phyloP scores from a whole-genome alignment of 225 moss, liverwort and hornwort species.

The Marchantia paleacea region DNA sequence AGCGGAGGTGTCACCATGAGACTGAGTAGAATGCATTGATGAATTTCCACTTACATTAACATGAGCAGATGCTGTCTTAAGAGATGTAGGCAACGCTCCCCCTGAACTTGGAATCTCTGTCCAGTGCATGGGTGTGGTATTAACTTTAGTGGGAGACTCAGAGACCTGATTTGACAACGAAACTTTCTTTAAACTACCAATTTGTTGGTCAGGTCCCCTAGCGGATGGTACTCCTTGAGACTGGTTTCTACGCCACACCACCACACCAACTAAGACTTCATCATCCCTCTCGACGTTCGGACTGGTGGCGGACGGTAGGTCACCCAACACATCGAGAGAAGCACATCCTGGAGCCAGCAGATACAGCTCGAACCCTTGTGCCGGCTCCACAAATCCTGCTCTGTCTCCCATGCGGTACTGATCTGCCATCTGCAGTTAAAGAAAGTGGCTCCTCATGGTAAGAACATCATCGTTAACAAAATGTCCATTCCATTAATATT shows the following conservation, averaged over 20 bases:
- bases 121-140: conserved; percentile 58
- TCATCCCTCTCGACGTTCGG: conserved; percentile 49
- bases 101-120: conserved; percentile 59
- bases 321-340: conserved; percentile 65
- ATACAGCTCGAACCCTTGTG: conserved; percentile 83
- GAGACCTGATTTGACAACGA: conserved; percentile 63
- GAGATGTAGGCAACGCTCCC: conserved; percentile 45
- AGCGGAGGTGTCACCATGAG: conserved; percentile 63
- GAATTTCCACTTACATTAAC: conserved; percentile 59
- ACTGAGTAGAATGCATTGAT: conserved; percentile 63
- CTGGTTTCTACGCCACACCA: conserved; percentile 94
- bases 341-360: conserved; percentile 74
- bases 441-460: not conserved
- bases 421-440: conserved; percentile 61
- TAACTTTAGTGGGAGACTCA: conserved; percentile 71
- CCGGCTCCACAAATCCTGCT: conserved; percentile 89
- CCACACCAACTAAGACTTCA: conserved; percentile 81
- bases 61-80: conserved; percentile 35
- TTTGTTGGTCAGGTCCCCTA: conserved; percentile 75
- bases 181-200: conserved; percentile 77
- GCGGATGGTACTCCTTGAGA: conserved; percentile 49
- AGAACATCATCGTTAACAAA: not conserved
- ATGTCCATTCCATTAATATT: no score
- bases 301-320: conserved; percentile 42
- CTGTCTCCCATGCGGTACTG: conserved; percentile 88